These are phyloP conservation scores for Nicotiana tabacum DNA, from an alignment of 257 asterid genomes.

Conservation along the genomic window DNA sequence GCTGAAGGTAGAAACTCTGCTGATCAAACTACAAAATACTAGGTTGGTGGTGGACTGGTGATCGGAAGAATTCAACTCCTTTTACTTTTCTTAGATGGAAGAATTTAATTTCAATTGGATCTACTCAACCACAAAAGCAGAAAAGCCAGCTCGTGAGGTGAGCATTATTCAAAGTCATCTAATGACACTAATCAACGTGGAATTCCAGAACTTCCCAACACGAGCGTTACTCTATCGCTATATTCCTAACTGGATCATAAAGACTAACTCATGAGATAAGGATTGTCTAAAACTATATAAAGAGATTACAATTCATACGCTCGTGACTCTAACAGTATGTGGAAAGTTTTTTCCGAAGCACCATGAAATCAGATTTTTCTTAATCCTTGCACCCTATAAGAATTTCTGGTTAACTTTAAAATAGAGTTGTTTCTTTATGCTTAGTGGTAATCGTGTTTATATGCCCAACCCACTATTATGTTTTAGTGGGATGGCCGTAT, in stretches of 20 bases:
- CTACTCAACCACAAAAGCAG: not conserved
- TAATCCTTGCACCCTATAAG: not conserved
- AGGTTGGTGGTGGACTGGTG: not conserved
- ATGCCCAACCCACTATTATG: not conserved
- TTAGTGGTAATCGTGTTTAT: not conserved
- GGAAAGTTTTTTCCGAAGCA: not conserved
- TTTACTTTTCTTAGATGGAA: not conserved
- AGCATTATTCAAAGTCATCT: not conserved
- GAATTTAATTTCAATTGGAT: not conserved
- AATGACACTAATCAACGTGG: no score
- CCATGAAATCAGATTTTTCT: not conserved
- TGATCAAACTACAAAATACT: not conserved
- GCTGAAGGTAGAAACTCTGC: not conserved
- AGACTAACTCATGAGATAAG: not conserved
- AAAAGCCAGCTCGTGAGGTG: not conserved
- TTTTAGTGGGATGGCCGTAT: not conserved
- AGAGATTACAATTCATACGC: not conserved
- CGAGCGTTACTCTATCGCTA: not conserved
- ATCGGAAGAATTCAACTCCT: not conserved
- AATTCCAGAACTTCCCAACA: not conserved
- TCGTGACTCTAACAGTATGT: not conserved
- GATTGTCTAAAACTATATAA: not conserved
- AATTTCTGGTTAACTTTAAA: not conserved
- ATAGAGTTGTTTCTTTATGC: not conserved
- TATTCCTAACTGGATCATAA: not conserved